These are phyloP conservation scores for Cryptococcus amylolentus DNA, from an alignment of 1,284 basidiomycete genomes.

Conservation along the genomic window DNA sequence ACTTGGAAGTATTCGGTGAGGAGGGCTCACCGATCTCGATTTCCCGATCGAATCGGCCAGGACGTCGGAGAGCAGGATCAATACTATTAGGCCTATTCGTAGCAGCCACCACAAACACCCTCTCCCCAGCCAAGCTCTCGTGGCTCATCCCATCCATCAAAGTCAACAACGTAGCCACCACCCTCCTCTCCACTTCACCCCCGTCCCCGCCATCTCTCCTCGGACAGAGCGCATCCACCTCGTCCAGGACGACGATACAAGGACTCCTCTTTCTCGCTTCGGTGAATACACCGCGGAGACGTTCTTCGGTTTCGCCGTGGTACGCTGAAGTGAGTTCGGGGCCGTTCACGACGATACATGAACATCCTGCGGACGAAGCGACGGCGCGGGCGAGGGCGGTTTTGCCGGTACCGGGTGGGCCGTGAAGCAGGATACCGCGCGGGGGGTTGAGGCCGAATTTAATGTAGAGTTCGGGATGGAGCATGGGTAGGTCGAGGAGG, in stretches of 20 bases:
- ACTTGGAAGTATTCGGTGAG: neutral
- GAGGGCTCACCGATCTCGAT: constrained; percentile 81
- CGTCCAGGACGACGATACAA: constrained; percentile 91
- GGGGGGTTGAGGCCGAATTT: constrained; percentile 89
- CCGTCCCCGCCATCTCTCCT: constrained; percentile 77
- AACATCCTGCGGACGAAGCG: constrained; percentile 70
- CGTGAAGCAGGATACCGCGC: constrained; percentile 82
- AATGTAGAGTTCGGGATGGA: constrained; percentile 80
- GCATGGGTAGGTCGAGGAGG: constrained; percentile 91
- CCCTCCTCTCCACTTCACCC: constrained; percentile 91
- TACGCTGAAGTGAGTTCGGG: constrained; percentile 92
- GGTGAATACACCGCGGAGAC: constrained; percentile 81
- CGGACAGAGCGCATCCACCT: constrained; percentile 93
- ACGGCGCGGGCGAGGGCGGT: constrained; percentile 89
- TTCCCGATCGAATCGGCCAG: constrained; percentile 93
- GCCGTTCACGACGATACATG: constrained; percentile 85
- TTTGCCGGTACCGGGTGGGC: constrained; percentile 91
- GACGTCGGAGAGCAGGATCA: constrained; percentile 88
- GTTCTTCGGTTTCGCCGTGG: constrained; percentile 93
- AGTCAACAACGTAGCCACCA: constrained; percentile 91
- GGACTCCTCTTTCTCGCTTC: constrained; percentile 78
- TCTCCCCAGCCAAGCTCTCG: constrained; percentile 47
- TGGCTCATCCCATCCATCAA: constrained; percentile 90
- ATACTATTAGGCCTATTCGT: constrained; percentile 97
- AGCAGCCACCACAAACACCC: constrained; percentile 92